A percentile compares a stretch with the other conserved stretches of the same genome.
Evolutionary conservation across 116 monocot genomes (phyloP).

Genomic region (Papilionanthe hybrid): DNA sequence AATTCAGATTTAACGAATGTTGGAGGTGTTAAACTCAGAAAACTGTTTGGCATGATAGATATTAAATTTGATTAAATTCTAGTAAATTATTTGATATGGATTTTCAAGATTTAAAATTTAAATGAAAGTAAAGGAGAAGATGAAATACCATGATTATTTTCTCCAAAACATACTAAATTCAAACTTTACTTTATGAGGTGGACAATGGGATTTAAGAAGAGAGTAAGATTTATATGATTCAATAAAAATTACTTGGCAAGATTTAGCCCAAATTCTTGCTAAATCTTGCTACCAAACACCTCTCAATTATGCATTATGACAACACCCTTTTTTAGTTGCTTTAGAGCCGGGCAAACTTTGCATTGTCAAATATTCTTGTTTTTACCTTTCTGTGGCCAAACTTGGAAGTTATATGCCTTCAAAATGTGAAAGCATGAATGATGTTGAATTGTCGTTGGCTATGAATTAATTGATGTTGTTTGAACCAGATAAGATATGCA

Average conservation of each 20-base stretch:
- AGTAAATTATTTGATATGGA: neutral
- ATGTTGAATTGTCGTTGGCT: neutral
- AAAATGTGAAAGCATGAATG: neutral
- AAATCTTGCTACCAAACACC: too few relatives aligned
- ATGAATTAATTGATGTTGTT: neutral
- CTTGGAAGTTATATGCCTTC: neutral
- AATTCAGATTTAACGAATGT: too few relatives aligned
- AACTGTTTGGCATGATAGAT: neutral
- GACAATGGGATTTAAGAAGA: neutral
- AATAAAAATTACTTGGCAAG: too few relatives aligned
- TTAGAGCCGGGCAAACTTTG: neutral
- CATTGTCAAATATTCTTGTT: neutral
- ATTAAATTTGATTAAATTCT: neutral
- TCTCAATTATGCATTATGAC: neutral
- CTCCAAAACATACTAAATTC: too few relatives aligned
- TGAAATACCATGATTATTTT: too few relatives aligned
- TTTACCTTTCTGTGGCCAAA: neutral
- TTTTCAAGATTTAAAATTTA: neutral
- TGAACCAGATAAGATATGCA: neutral
- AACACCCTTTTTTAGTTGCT: neutral
- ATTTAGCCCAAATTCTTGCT: neutral
- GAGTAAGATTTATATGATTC: neutral
- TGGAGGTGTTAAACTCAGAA: neutral
- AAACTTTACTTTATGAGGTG: too few relatives aligned
- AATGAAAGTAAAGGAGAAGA: neutral